Conservation (phyloP, 257 asterid species). For the Avicennia marina region DNA sequence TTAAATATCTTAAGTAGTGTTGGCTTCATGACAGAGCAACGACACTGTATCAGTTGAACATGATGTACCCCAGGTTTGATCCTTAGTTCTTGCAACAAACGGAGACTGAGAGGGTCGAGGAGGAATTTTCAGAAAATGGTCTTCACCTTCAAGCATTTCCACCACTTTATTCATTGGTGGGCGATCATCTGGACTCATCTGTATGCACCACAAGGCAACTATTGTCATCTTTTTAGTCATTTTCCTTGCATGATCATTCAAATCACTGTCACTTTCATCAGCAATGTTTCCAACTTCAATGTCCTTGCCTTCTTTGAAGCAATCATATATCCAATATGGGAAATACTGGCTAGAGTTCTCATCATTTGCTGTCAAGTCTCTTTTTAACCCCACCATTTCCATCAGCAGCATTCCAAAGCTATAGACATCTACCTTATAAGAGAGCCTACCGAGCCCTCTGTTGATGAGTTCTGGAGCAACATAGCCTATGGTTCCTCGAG, state of each 20-base stretch:
- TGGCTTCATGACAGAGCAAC: too few species aligned
- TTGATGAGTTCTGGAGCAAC: slow-evolving; percentile 29
- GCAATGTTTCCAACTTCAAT: slow-evolving; percentile 13
- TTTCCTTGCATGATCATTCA: not conserved
- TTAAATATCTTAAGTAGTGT: too few species aligned
- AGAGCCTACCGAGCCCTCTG: slow-evolving; percentile 19
- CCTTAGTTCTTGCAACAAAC: too few species aligned
- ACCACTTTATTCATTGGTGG: too few species aligned
- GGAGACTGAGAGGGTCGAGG: slow-evolving; percentile 13
- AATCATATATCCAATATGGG: slow-evolving; percentile 24
- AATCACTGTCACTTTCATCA: not conserved
- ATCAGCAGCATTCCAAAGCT: slow-evolving; percentile 26
- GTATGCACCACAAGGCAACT: slow-evolving; percentile 32
- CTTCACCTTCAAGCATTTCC: slow-evolving; percentile 37
- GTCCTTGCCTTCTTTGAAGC: slow-evolving; percentile 11
- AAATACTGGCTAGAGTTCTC: too few species aligned
- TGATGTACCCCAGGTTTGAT: too few species aligned
- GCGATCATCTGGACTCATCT: slow-evolving; percentile 28
- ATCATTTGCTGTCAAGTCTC: not conserved
- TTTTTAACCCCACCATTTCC: slow-evolving; percentile 13
- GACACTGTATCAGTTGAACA: too few species aligned
- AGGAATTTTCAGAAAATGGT: slow-evolving; percentile 21
- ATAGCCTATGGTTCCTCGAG: slow-evolving; percentile 29
- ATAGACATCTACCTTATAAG: slow-evolving; percentile 18
- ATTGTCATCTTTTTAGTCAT: slow-evolving; percentile 17